A percentile compares a stretch with the other conserved stretches of the same genome.
phyloP scores from a whole-genome alignment of 192 early-diverging fungal genomes.

The Irineochytrium annulatum region DNA sequence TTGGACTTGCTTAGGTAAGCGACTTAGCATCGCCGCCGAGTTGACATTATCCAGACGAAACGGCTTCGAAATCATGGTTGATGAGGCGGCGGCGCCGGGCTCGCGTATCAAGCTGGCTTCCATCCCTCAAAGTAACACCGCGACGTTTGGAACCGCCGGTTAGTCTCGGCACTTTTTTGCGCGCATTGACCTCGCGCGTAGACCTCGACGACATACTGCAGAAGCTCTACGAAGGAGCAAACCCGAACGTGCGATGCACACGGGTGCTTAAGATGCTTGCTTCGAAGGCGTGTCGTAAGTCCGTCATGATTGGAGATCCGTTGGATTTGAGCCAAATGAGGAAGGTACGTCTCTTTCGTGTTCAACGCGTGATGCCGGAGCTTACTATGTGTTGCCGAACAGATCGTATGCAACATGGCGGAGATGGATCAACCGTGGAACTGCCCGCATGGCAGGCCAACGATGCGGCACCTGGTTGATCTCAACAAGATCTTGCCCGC shows the following conservation, averaged over 20 bases:
- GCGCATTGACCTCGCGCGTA: not conserved
- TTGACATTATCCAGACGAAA: constrained; percentile 44
- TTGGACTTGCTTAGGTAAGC: constrained; percentile 56
- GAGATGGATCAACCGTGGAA: constrained; percentile 95
- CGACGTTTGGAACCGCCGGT: constrained; percentile 68
- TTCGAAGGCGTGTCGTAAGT: constrained; percentile 83
- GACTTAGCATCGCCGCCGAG: not conserved
- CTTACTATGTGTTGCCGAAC: constrained; percentile 9
- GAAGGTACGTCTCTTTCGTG: constrained; percentile 37
- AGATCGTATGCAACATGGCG: constrained; percentile 77
- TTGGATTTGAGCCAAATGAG: constrained; percentile 69
- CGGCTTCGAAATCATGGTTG: constrained; percentile 73
- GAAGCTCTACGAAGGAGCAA: constrained; percentile 24
- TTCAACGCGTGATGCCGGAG: not conserved
- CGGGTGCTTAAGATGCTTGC: constrained; percentile 74
- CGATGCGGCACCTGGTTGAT: constrained; percentile 77
- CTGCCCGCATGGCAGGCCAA: constrained; percentile 95
- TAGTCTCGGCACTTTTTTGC: constrained; percentile 4
- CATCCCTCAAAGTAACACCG: constrained; percentile 66
- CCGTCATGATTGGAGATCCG: constrained; percentile 88
- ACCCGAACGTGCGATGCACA: constrained; percentile 55
- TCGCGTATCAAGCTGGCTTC: constrained; percentile 62
- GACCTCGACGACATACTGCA: constrained; percentile 72
- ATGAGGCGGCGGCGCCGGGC: constrained; percentile 54
- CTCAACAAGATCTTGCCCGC: constrained; percentile 8